These are phyloP conservation scores for Xylaria hypoxylon DNA, from an alignment of 2,329 filamentous ascomycete genomes.

Conservation along the genomic window DNA sequence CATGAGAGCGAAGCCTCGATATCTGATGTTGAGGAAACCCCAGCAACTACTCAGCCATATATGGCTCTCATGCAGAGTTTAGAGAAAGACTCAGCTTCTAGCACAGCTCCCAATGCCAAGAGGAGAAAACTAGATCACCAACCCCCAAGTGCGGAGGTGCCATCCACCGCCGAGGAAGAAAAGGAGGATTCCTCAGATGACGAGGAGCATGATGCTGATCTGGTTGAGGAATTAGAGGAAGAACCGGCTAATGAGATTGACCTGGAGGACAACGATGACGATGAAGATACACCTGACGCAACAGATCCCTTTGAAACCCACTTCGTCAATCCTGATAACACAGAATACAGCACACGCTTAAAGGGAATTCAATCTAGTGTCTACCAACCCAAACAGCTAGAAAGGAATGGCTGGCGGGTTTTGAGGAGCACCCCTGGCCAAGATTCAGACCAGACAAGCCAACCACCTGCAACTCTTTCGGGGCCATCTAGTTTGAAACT, in stretches of 20 bases:
- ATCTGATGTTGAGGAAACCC: constrained; percentile 57
- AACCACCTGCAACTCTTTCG: constrained; percentile 53
- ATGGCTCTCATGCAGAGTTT: constrained; percentile 69
- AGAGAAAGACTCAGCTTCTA: constrained; percentile 58
- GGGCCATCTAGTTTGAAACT: constrained; percentile 66
- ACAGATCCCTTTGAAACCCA: constrained; percentile 84
- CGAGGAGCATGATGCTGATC: constrained; percentile 55
- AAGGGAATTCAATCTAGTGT: constrained; percentile 61
- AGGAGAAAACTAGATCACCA: constrained; percentile 66
- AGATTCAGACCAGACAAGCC: constrained; percentile 50
- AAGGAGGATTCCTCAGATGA: constrained; percentile 50
- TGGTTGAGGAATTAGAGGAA: constrained; percentile 63
- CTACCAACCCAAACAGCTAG: constrained; percentile 63
- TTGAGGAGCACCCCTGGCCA: constrained; percentile 61
- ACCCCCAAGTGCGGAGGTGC: constrained; percentile 38
- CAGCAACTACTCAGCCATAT: constrained; percentile 62
- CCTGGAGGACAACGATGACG: constrained; percentile 58
- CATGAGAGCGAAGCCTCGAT: constrained; percentile 60
- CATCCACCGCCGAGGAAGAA: constrained; percentile 41
- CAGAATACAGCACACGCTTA: constrained; percentile 66
- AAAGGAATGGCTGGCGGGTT: constrained; percentile 61
- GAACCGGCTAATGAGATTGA: constrained; percentile 54
- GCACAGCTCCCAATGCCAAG: constrained; percentile 62
- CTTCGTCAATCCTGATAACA: constrained; percentile 76
- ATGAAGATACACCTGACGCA: constrained; percentile 60